These are phyloP conservation scores for Alternaria triticina DNA, from an alignment of 2,329 filamentous ascomycete species.

Conservation along the genomic window DNA sequence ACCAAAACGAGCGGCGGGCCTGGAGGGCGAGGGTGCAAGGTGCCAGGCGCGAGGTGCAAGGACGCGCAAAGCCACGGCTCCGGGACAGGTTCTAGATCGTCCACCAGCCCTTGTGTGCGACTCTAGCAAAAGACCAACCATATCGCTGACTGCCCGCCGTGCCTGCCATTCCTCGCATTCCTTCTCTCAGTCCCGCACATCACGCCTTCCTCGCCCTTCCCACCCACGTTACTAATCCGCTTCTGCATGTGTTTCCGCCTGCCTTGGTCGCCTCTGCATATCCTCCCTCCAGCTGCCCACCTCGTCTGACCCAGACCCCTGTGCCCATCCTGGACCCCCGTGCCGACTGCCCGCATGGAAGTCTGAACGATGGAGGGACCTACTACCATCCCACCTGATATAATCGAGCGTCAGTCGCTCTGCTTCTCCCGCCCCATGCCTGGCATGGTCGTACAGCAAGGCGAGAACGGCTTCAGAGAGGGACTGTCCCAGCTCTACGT, in stretches of 20 bases:
- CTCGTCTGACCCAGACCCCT: conserved; percentile 17
- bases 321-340: conserved; percentile 20
- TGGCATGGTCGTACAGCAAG: conserved; percentile 53
- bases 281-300: conserved; percentile 7
- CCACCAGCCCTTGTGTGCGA: conserved; percentile 35
- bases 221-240: conserved; percentile 25
- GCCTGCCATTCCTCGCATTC: conserved; percentile 33
- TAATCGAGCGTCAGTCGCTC: conserved; percentile 52
- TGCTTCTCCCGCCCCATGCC: conserved; percentile 51
- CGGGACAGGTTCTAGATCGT: conserved; percentile 43
- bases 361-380: conserved; percentile 38
- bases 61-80: conserved; percentile 33
- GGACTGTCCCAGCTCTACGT: conserved; percentile 42
- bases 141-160: conserved; percentile 22
- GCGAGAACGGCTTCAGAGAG: conserved; percentile 53
- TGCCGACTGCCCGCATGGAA: conserved; percentile 30
- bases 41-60: conserved; percentile 5
- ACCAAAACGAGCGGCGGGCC: not conserved
- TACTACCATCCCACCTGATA: conserved; percentile 44
- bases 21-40: not conserved
- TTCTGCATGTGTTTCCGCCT: conserved; percentile 28
- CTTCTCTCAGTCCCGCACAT: conserved; percentile 29
- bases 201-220: conserved; percentile 30
- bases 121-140: conserved; percentile 37
- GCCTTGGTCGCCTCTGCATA: conserved; percentile 10